A percentile compares a stretch with the other conserved stretches of the same genome.
These are phyloP conservation scores for Phytophthora idaei DNA, from an alignment of 352 stramenopile genomes.

Conservation along the genomic window DNA sequence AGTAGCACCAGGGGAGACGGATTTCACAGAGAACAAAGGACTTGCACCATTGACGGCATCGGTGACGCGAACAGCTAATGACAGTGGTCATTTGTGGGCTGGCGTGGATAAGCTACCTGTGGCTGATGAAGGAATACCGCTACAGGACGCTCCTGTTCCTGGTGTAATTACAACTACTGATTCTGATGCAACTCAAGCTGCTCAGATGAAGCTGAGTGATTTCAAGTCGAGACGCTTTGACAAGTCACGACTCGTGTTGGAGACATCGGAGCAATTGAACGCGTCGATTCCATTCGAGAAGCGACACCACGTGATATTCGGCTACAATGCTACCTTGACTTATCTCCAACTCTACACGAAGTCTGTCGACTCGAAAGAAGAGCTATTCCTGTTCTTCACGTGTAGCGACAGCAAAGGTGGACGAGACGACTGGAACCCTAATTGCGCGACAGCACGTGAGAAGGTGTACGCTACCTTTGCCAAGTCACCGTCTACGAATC, in stretches of 20 bases:
- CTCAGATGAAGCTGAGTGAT: not conserved
- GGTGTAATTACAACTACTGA: not conserved
- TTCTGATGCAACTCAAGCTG: not conserved
- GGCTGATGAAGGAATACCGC: slow-evolving; percentile 1
- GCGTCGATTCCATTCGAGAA: slow-evolving; percentile 37
- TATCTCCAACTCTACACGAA: slow-evolving; percentile 55
- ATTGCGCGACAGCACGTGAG: slow-evolving; percentile 49
- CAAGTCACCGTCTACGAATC: slow-evolving; percentile 58
- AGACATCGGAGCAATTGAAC: slow-evolving; percentile 18
- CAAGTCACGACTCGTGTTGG: slow-evolving; percentile 27
- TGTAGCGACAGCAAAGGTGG: slow-evolving; percentile 57
- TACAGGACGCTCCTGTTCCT: not conserved
- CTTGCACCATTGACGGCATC: slow-evolving; percentile 7
- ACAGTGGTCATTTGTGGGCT: slow-evolving; percentile 24
- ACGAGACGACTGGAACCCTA: slow-evolving; percentile 55
- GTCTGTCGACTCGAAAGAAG: slow-evolving; percentile 29
- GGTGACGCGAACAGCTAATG: not conserved
- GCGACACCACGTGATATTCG: slow-evolving; percentile 51
- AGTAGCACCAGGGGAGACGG: not conserved
- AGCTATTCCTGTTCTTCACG: slow-evolving; percentile 74
- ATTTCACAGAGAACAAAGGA: slow-evolving; percentile 10
- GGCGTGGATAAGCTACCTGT: slow-evolving; percentile 31
- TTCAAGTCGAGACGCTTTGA: slow-evolving; percentile 35
- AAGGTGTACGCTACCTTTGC: slow-evolving; percentile 61
- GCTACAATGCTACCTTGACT: slow-evolving; percentile 55